phyloP scores from a whole-genome alignment of 306 rosid genomes.

The Prunus salicina region DNA sequence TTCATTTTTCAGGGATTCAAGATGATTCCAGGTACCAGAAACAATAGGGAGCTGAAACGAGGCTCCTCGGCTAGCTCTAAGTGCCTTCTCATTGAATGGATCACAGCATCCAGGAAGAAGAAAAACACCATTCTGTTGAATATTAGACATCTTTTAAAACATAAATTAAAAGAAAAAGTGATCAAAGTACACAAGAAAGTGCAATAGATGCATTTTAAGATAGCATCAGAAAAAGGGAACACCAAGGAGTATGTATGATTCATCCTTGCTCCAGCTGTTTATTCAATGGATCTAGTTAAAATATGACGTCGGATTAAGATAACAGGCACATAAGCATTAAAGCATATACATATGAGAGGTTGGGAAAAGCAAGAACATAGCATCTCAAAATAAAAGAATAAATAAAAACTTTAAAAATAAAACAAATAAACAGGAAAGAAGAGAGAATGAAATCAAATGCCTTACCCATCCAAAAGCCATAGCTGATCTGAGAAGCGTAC shows the following conservation, averaged over 20 bases:
- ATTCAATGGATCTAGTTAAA: not conserved
- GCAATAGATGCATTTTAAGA: not conserved
- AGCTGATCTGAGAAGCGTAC: slow-evolving; percentile 84
- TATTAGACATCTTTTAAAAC: slow-evolving; percentile 13
- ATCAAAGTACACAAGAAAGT: not conserved
- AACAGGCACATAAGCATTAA: not conserved
- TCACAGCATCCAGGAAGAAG: slow-evolving; percentile 96
- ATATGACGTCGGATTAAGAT: not conserved
- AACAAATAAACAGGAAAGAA: not conserved
- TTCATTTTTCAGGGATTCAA: slow-evolving; percentile 45
- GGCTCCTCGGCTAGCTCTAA: slow-evolving; percentile 96
- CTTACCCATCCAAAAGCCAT: slow-evolving; percentile 92
- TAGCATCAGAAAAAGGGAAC: not conserved
- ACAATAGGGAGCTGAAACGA: slow-evolving; percentile 84
- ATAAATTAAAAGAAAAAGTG: not conserved
- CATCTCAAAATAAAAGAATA: not conserved
- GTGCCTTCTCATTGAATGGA: slow-evolving; percentile 89
- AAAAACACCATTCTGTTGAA: slow-evolving; percentile 70
- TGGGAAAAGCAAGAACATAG: not conserved
- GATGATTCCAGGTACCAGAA: slow-evolving; percentile 73
- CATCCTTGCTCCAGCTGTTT: not conserved
- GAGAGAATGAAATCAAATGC: slow-evolving; percentile 15
- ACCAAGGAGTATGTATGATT: not conserved
- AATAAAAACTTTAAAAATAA: not conserved
- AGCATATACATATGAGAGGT: not conserved